Conservation (phyloP, 176 grass and related monocot species). For the Thinopyrum elongatum region DNA sequence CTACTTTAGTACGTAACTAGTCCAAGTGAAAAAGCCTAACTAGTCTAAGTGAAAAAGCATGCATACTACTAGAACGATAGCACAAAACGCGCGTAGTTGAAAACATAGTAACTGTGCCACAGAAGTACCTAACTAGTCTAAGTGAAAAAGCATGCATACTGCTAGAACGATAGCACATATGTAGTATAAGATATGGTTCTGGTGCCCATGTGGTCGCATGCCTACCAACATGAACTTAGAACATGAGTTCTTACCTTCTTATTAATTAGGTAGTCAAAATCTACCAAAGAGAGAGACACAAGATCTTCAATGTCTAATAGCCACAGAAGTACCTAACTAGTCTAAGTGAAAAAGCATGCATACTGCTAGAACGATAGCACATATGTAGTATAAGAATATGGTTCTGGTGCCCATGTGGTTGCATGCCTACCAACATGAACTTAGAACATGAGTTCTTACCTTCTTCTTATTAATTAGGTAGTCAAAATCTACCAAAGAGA, state of each 20-base stretch:
- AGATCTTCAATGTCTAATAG: conserved; percentile 77
- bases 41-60: background rate
- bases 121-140: background rate
- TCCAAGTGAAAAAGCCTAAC: too few relatives aligned
- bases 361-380: background rate
- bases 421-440: background rate
- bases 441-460: conserved; percentile 34
- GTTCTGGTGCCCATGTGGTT: background rate
- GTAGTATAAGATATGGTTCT: background rate
- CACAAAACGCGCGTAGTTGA: background rate
- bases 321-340: conserved; percentile 45
- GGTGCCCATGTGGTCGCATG: background rate
- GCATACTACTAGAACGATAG: background rate
- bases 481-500: conserved; percentile 84
- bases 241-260: conserved; percentile 66
- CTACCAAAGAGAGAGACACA: conserved; percentile 65
- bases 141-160: background rate
- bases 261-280: conserved; percentile 89
- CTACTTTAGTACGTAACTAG: background rate
- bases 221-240: background rate
- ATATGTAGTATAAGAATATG: background rate
- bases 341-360: background rate
- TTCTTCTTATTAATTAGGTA: conserved; percentile 97
- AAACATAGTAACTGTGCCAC: background rate
- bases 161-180: background rate